Base-by-base conservation (phyloP, 2,329 filamentous ascomycete species). In the Dendrostoma leiphaemia region DNA sequence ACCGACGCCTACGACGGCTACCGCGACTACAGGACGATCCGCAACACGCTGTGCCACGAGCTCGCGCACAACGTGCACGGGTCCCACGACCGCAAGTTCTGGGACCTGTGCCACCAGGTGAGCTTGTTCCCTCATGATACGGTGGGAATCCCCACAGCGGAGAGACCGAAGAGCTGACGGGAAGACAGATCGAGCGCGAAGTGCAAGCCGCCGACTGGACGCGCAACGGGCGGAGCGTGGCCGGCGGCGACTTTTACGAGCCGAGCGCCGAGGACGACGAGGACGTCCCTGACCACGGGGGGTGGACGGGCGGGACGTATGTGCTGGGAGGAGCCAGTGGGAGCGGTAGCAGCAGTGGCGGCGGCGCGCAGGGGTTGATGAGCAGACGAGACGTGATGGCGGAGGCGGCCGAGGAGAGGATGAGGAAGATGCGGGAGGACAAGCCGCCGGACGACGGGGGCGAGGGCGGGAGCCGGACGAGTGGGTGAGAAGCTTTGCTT, bases 1-100 rank as follows among this genome's bases (percentile, higher is more conserved):
- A 97, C 94, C 1, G 94, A 99, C 72, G 90, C 89, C 3, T 91
- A 94, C 67, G 91, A 96, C 68, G 94, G 94, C 1, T 97, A 96
- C 65, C 77, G 94, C 34, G 91, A 97, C 67, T 99, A 97, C 73
- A 87, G 88, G 63, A 92, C 88, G 0, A 95, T 99, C 46, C 83
- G 94, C 48, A 90, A 89, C 62, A 97, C 94, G 43, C 77, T 99
- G 12, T 97, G 93, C 67, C 94, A 99, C 73, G 94, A 99, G 74
- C 78, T 99, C 17, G 88, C 92, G 61, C 94, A 99, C 71, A 97
- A 96, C 64, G 90, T 96, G 9, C 87, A 88, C 72, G 79, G 88
- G 0, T 84, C 88, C 0, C 94, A 99, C 69, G 91, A 97, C 70
- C 77, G 84, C 17, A 75, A 89, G 44, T 99, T 99, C 66, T 97